These are phyloP conservation scores for Acanthochlamys bracteata DNA, from an alignment of 106 monocot species.

Conservation along the genomic window DNA sequence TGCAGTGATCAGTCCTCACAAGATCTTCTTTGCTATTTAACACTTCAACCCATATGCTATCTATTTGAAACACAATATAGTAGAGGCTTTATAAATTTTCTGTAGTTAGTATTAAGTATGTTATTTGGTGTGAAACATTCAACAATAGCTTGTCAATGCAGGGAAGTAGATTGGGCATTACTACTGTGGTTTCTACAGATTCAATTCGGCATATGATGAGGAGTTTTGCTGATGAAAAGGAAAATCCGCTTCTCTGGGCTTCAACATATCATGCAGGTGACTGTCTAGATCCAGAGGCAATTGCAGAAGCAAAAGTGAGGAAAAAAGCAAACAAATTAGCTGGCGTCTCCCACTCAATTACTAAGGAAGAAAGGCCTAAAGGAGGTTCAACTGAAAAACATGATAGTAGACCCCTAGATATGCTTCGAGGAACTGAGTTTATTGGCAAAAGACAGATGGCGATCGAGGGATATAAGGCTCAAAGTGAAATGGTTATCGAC, in stretches of 20 bases:
- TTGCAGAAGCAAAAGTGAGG: constrained; percentile 77
- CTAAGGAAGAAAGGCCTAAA: constrained; percentile 23
- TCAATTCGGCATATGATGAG: constrained; percentile 98
- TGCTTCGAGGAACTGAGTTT: constrained; percentile 20
- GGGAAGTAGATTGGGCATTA: constrained; percentile 88
- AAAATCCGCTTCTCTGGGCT: constrained; percentile 92
- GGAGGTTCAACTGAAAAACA: constrained; percentile 18
- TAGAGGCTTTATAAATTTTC: too few species aligned
- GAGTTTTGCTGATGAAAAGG: constrained; percentile 65
- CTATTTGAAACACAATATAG: too few species aligned
- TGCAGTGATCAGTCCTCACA: too few species aligned
- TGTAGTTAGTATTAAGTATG: too few species aligned
- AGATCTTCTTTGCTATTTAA: too few species aligned
- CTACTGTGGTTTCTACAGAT: constrained; percentile 86
- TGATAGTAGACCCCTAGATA: constrained; percentile 15
- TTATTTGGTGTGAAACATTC: background rate
- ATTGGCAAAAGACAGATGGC: constrained; percentile 69
- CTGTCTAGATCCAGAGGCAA: constrained; percentile 71
- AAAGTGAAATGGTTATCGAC: constrained; percentile 98
- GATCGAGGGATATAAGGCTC: constrained; percentile 85
- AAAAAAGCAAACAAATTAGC: constrained; percentile 50
- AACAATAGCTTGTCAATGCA: constrained; percentile 12
- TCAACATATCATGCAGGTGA: constrained; percentile 99
- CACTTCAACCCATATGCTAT: too few species aligned
- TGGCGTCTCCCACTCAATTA: constrained; percentile 13